Percentiles rank a stretch among this genome's conserved stretches.
phyloP scores from a whole-genome alignment of 1,284 basidiomycete species.

The Pyrrhoderma noxium region DNA sequence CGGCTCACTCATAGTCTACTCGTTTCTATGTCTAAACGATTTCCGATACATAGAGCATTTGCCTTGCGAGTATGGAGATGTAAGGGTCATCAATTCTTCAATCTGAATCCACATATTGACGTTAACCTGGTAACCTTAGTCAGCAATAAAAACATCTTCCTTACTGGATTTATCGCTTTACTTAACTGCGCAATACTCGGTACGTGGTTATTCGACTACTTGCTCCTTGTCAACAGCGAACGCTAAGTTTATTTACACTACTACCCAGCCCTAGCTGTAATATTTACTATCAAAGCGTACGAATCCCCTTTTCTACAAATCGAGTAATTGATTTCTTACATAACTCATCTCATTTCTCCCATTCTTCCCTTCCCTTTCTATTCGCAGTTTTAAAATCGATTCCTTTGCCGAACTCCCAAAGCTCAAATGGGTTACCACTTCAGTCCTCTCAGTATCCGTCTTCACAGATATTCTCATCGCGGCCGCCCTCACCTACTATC shows the following conservation, averaged over 20 bases:
- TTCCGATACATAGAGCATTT: slow-evolving; percentile 39
- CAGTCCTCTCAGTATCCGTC: slow-evolving; percentile 38
- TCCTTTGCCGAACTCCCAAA: slow-evolving; percentile 22
- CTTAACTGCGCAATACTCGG: slow-evolving; percentile 1
- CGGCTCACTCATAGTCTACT: not conserved
- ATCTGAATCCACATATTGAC: not conserved
- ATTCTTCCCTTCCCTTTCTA: slow-evolving; percentile 20
- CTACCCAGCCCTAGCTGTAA: slow-evolving; percentile 23
- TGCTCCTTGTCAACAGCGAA: too few species aligned
- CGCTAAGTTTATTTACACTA: not conserved
- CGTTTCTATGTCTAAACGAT: slow-evolving; percentile 3
- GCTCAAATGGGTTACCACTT: slow-evolving; percentile 30
- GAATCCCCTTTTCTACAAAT: slow-evolving; percentile 19
- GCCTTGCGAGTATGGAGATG: slow-evolving; percentile 64
- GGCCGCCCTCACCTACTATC: slow-evolving; percentile 41
- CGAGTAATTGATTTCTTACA: not conserved
- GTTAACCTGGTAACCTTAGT: slow-evolving; percentile 33
- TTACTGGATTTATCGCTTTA: slow-evolving; percentile 51
- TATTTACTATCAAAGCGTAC: slow-evolving; percentile 43
- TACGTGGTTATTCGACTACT: slow-evolving; percentile 6
- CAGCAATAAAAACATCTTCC: slow-evolving; percentile 47
- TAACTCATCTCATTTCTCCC: slow-evolving; percentile 22
- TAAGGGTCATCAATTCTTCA: slow-evolving; percentile 28
- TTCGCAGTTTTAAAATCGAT: slow-evolving; percentile 22
- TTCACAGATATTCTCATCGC: slow-evolving; percentile 44